Percentiles rank a stretch among this genome's conserved stretches.
These are phyloP conservation scores for Boletellus ananiceps DNA, from an alignment of 768 basidiomycete species.

Conservation along the genomic window DNA sequence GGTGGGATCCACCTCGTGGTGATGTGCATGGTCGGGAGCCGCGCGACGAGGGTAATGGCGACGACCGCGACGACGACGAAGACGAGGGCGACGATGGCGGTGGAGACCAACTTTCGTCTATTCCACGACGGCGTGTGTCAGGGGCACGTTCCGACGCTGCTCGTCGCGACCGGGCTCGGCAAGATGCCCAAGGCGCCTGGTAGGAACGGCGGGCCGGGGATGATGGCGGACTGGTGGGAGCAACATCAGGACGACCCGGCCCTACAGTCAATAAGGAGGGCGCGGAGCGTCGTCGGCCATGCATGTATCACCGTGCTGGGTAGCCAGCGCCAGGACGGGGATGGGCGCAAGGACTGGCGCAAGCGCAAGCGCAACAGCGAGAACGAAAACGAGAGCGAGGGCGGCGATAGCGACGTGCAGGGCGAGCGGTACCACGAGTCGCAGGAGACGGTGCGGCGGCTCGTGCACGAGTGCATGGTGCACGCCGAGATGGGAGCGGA, in stretches of 20 bases:
- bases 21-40: slow-evolving; percentile 36
- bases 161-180: slow-evolving; percentile 39
- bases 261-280: slow-evolving; percentile 11
- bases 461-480: slow-evolving; percentile 12
- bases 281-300: slow-evolving; percentile 11
- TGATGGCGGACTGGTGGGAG: slow-evolving; percentile 35
- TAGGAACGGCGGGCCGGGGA: not conserved
- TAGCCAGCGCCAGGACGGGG: not conserved
- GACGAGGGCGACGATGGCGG: slow-evolving; percentile 23
- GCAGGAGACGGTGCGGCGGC: slow-evolving; percentile 1
- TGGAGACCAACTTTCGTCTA: slow-evolving; percentile 34
- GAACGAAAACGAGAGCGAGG: no score
- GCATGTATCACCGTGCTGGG: slow-evolving; percentile 30
- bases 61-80: not conserved
- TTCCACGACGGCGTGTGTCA: slow-evolving; percentile 37
- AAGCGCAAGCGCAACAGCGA: no score
- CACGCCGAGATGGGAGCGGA: not conserved
- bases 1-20: slow-evolving; percentile 40
- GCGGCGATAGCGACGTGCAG: slow-evolving; percentile 18
- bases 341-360: not conserved
- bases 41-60: slow-evolving; percentile 28
- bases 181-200: slow-evolving; percentile 1
- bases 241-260: slow-evolving; percentile 12
- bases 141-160: slow-evolving; percentile 31
- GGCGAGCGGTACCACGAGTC: slow-evolving; percentile 17